Conservation (phyloP, 1,284 basidiomycete genomes). For the Naganishia sp. region DNA sequence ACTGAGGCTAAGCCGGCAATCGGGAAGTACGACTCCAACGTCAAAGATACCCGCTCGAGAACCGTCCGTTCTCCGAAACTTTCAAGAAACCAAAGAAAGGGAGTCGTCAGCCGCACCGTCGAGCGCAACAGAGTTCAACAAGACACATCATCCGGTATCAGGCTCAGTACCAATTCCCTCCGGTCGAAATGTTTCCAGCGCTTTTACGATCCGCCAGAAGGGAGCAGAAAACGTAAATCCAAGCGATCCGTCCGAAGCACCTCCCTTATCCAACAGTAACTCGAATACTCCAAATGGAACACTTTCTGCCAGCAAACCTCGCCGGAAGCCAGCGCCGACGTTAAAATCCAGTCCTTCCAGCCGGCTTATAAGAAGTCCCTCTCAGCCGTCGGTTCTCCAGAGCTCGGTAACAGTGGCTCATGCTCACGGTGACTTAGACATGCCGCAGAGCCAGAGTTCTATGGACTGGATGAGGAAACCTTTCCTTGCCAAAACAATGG, state of each 20-base stretch:
- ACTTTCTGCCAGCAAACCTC: not conserved
- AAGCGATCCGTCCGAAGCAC: not conserved
- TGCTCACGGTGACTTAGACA: not conserved
- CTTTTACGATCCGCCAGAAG: not conserved
- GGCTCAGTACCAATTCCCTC: no score
- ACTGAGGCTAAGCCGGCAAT: not conserved
- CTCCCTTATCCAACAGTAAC: not conserved
- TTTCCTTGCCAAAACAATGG: not conserved
- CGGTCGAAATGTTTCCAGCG: no score
- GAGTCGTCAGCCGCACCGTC: no score
- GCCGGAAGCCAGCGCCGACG: conserved; percentile 3
- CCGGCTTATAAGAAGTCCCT: not conserved
- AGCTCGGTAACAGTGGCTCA: not conserved
- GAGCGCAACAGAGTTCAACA: no score
- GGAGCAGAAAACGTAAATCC: not conserved
- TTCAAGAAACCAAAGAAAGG: not conserved
- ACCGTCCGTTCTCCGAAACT: not conserved
- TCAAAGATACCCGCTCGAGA: not conserved
- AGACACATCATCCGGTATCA: no score
- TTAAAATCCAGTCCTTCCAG: not conserved
- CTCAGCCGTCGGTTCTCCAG: not conserved
- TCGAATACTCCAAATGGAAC: no score
- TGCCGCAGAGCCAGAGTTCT: not conserved
- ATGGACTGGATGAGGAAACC: conserved; percentile 1
- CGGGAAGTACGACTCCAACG: not conserved